phyloP scores from a whole-genome alignment of 164 flowering plant genomes.

The Protea cynaroides region DNA sequence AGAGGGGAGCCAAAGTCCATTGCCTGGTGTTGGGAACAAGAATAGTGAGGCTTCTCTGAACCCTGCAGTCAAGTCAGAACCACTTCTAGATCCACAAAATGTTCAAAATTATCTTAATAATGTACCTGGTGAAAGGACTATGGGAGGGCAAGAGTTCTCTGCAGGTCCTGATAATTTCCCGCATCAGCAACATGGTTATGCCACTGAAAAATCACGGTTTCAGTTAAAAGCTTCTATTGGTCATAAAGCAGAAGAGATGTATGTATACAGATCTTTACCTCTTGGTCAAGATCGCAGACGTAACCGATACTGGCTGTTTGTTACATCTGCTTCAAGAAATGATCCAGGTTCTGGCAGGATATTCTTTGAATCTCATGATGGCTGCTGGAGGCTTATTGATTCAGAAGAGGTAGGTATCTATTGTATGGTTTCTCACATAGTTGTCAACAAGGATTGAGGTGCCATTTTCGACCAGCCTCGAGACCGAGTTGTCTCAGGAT shows the following conservation, averaged over 20 bases:
- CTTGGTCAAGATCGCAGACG: constrained; percentile 90
- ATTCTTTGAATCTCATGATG: constrained; percentile 66
- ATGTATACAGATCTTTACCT: constrained; percentile 82
- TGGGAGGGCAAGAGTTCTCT: constrained; percentile 29
- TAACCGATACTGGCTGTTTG: constrained; percentile 85
- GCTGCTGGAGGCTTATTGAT: constrained; percentile 84
- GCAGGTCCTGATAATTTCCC: constrained; percentile 36
- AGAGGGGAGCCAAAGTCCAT: constrained; percentile 54
- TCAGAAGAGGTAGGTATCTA: constrained; percentile 56
- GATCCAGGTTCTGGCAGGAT: constrained; percentile 91
- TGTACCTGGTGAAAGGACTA: constrained; percentile 31
- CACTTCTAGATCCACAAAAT: constrained; percentile 23
- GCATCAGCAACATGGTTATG: constrained; percentile 44
- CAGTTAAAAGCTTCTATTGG: constrained; percentile 73
- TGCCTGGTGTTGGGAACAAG: constrained; percentile 30
- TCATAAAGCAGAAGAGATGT: constrained; percentile 76
- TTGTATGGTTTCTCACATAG: too few species aligned
- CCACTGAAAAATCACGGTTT: constrained; percentile 63
- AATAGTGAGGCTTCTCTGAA: constrained; percentile 30
- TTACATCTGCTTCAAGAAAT: constrained; percentile 55
- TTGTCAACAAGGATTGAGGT: too few species aligned
- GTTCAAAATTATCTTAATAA: constrained; percentile 21
- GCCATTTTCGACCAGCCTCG: too few species aligned
- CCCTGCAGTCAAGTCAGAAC: constrained; percentile 31
- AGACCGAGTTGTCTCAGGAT: too few species aligned